Base-by-base conservation (phyloP, 2,329 filamentous ascomycete species). In the Colletotrichum somersetense region DNA sequence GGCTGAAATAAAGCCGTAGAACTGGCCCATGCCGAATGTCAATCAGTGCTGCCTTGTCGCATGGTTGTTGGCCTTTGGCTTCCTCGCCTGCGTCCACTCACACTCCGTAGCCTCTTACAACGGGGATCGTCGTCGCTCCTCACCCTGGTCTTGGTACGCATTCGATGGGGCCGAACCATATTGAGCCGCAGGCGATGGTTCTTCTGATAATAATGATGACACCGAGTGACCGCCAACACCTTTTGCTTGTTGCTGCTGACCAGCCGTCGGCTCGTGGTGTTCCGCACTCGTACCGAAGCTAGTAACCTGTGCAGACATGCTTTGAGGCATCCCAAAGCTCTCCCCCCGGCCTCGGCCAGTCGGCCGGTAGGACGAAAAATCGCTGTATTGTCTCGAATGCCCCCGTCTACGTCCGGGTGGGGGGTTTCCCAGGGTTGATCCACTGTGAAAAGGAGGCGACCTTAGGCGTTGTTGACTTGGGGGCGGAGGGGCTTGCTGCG, bases 351-450 rank as follows among this genome's bases (percentile, higher is more conserved):
- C 79, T n/a, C 85, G 82, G 62, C 81, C 83, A 20, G 78, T 75
- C 16, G 81, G 80, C 57, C 84, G 81, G 73, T 86, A 85, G 12
- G 84, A 83, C 7, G 89, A 90, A 72, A 89, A 80, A 77, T 92
- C 91, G 80, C 91, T 93, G 77, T 87, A 86, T 76, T 91, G 89
- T 74, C 91, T 87, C 58, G 87, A 89, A 78, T 93, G 91, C 58
- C 87, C 88, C 74, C 87, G 84, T 74, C 88, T 85, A 79, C 88
- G 86, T 75, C 84, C 83, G 11, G 84, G 84, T 30, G 85, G 86
- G 3, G 87, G 87, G 67, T 88, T 89, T 53, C 86, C 82, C 5
- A 86, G 83, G 23, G 87, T 86, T 72, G 86, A 83, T 62, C 85
- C 74, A 63, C 76, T 66, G 67, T 85, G 83, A 75, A 89, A 88